A percentile compares a stretch with the other conserved stretches of the same genome.
phyloP scores from a whole-genome alignment of 1,284 basidiomycete genomes.

The Cryptococcus floricola region DNA sequence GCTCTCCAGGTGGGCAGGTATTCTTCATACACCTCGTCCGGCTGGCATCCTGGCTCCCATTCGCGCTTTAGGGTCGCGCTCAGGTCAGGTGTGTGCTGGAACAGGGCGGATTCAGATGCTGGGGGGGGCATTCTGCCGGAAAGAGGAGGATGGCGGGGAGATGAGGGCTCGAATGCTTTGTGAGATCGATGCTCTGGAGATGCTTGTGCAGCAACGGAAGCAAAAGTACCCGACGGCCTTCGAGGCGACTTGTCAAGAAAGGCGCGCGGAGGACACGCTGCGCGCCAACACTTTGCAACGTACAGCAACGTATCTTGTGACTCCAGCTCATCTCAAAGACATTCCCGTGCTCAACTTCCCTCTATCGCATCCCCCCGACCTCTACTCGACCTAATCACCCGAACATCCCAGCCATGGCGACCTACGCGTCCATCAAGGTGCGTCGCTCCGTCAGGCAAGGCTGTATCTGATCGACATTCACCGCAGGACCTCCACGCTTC shows the following conservation, averaged over 20 bases:
- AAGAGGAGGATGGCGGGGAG: too few relatives aligned
- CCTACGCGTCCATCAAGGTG: slow-evolving; percentile 28
- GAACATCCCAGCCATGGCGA: slow-evolving; percentile 9
- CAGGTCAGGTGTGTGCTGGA: slow-evolving; percentile 20
- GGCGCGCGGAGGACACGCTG: too few relatives aligned
- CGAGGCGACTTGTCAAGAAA: too few relatives aligned
- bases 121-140: background rate
- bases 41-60: slow-evolving; percentile 46
- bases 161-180: too few relatives aligned
- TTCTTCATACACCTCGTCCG: slow-evolving; percentile 59
- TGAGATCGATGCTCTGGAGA: too few relatives aligned
- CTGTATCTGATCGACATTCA: background rate
- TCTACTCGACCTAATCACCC: too few relatives aligned
- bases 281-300: too few relatives aligned
- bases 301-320: too few relatives aligned
- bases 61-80: slow-evolving; percentile 23
- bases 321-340: background rate
- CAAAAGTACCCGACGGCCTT: too few relatives aligned
- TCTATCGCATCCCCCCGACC: too few relatives aligned
- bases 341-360: too few relatives aligned
- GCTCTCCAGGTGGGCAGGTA: slow-evolving; percentile 67
- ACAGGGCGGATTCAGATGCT: slow-evolving; percentile 18
- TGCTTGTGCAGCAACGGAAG: too few relatives aligned
- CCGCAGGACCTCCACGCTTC: slow-evolving; percentile 56
- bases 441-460: slow-evolving; percentile 2